Conservation (phyloP, 768 basidiomycete genomes). For the Artomyces pyxidatus region DNA sequence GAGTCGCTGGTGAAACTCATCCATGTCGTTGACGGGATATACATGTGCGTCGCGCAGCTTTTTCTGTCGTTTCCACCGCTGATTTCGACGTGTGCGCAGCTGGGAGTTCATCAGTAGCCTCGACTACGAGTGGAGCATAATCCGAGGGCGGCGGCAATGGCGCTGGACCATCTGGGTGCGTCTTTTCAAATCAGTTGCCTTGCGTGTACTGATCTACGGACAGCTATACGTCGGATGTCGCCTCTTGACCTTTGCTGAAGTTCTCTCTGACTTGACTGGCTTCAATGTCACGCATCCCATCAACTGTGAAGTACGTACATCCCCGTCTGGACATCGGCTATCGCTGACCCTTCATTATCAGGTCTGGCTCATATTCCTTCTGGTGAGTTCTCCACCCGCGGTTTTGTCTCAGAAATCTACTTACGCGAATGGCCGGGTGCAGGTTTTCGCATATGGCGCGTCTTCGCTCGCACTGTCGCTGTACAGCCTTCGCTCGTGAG, state of each 20-base stretch:
- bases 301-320: conserved; percentile 8
- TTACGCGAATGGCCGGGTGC: not conserved
- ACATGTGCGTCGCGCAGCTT: conserved; percentile 7
- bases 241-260: conserved; percentile 1
- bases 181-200: not conserved
- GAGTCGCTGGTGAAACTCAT: conserved; percentile 10
- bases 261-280: conserved; percentile 5
- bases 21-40: conserved; percentile 12
- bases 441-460: conserved; percentile 9
- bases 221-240: conserved; percentile 11
- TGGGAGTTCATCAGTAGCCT: conserved; percentile 14
- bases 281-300: conserved; percentile 2
- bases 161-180: conserved; percentile 10
- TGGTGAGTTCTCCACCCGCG: not conserved
- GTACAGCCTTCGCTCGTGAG: conserved; percentile 11
- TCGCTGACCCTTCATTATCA: not conserved
- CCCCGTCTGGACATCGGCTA: not conserved
- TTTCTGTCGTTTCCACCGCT: not conserved
- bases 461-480: conserved; percentile 5
- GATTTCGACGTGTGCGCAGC: not conserved
- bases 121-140: conserved; percentile 10
- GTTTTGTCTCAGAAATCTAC: not conserved
- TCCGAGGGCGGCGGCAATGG: conserved; percentile 8
- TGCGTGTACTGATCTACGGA: not conserved
- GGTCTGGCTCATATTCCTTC: conserved; percentile 1